Conservation (phyloP, 2,329 filamentous ascomycete genomes). For the Fusarium devonianum region DNA sequence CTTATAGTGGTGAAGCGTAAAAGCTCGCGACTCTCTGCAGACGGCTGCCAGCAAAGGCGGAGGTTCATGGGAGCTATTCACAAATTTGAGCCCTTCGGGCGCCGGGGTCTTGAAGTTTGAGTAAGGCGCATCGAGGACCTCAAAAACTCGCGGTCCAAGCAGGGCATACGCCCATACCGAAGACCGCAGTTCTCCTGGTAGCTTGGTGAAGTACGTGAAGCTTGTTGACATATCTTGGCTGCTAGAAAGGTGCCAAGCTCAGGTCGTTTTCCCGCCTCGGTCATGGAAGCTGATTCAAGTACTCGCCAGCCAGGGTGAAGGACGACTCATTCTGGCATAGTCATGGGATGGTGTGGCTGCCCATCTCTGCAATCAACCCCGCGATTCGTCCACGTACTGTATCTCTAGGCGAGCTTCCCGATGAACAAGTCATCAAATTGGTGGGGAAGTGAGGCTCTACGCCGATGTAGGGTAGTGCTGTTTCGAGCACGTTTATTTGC, state of each 20-base stretch:
- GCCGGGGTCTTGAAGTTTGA: conserved; percentile 29
- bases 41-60: conserved; percentile 22
- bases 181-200: conserved; percentile 31
- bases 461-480: conserved; percentile 9
- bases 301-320: conserved; percentile 6
- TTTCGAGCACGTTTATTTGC: conserved; percentile 26
- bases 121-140: conserved; percentile 31
- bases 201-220: conserved; percentile 23
- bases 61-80: conserved; percentile 25
- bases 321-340: conserved; percentile 5
- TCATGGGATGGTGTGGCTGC: conserved; percentile 15
- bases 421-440: conserved; percentile 13
- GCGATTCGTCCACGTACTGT: conserved; percentile 17
- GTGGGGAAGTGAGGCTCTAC: conserved; percentile 13
- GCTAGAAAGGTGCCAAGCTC: not conserved
- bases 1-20: conserved; percentile 23
- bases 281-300: not conserved
- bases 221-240: conserved; percentile 7
- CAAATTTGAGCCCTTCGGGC: conserved; percentile 29
- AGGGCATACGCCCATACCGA: conserved; percentile 31
- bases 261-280: not conserved
- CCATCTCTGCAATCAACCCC: conserved; percentile 29
- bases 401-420: conserved; percentile 11
- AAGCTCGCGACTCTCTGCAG: conserved; percentile 21
- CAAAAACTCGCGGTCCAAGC: conserved; percentile 31